Base-by-base conservation (phyloP, 495 filamentous ascomycete genomes). In the Penicillium simplicissimum region DNA sequence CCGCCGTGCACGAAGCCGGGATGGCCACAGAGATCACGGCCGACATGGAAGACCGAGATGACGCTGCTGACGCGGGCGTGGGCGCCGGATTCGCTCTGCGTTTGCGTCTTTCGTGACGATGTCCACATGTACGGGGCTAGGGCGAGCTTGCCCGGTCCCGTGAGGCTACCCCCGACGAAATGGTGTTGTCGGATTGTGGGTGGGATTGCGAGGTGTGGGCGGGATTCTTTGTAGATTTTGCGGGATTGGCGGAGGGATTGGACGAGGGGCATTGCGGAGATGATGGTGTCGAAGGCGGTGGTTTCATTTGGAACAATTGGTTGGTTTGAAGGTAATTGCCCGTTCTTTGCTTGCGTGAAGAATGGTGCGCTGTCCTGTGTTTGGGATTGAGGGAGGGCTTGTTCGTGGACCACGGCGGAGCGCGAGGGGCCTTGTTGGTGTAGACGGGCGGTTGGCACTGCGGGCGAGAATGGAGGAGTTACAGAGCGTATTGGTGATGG, bases 121-220 rank as follows among this genome's bases (percentile, higher is more conserved):
- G 77, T 81, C 80, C 88, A 98, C 52, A 85, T 84, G 35, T 91
- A 84, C 1, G 94, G 95, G 6, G 92, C 88, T 0, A 95, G 87
- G 11, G 85, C 84, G 47, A 98, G 82, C 69, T 82, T 90, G 19
- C 86, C 86, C 0, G 83, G 76, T 3, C 93, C 93, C 37, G 87
- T 61, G 6, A 98, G 80, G 42, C 70, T 69, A 8, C 75, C 76
- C 4, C 69, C 76, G n/a, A 79, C 75, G 67, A 78, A 69, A 37
- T 78, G 76, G 21, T 63, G 52, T 4, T 73, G 71, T 35, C 71
- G 64, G 1, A 76, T 67, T 0, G 64, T 37, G 0, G 68, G 65
- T 21, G 71, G 60, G 54, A 78, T 78, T 15, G 74, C 55, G 47
- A 74, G 73, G 38, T 79, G 76, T 3, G 94, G 95, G 23, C 94